Conservation (phyloP, 345 rosid genomes). For the Euphorbia peplus region DNA sequence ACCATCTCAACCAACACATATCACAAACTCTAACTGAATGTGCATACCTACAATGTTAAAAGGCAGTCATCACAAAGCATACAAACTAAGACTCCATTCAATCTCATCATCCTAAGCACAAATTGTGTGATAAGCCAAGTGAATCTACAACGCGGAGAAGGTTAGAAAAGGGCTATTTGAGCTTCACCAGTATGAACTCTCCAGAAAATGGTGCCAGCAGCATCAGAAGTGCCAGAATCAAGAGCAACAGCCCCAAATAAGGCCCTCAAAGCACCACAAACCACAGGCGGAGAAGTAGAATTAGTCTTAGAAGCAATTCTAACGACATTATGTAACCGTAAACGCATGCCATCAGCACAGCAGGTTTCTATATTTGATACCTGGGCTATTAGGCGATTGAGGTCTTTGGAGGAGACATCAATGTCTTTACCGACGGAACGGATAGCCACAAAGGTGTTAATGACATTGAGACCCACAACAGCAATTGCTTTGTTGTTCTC, state of each 20-base stretch:
- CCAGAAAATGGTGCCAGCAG: slow-evolving; percentile 50
- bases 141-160: not conserved
- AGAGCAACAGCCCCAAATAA: slow-evolving; percentile 69
- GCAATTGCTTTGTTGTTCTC: slow-evolving; percentile 68
- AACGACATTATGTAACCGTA: slow-evolving; percentile 53
- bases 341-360: slow-evolving; percentile 55
- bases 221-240: slow-evolving; percentile 46
- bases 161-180: slow-evolving; percentile 25
- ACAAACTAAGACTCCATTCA: not conserved
- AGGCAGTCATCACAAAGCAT: not conserved
- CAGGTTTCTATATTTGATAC: slow-evolving; percentile 48
- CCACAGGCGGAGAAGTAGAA: slow-evolving; percentile 36
- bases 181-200: slow-evolving; percentile 36
- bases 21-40: too few species aligned
- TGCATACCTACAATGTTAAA: too few species aligned
- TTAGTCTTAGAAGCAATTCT: slow-evolving; percentile 58
- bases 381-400: slow-evolving; percentile 35
- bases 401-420: slow-evolving; percentile 49
- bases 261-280: slow-evolving; percentile 62
- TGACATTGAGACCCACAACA: slow-evolving; percentile 51
- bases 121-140: not conserved
- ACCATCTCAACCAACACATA: not conserved
- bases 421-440: slow-evolving; percentile 34
- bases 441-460: slow-evolving; percentile 46
- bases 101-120: not conserved